Base-by-base conservation (phyloP, 129 eudicot species). In the Dittrichia graveolens region DNA sequence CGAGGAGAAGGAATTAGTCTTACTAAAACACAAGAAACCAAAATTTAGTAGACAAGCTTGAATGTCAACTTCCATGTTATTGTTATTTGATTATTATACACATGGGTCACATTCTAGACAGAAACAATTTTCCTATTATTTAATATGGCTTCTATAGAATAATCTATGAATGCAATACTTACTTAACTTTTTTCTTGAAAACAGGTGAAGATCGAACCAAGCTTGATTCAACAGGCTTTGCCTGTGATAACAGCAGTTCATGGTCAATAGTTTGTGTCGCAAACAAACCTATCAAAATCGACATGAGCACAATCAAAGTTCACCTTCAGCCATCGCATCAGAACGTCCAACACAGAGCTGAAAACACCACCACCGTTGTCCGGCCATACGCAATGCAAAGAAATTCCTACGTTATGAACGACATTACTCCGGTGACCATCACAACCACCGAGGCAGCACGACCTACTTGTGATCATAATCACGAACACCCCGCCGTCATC, bases 401-500 rank as follows among this genome's bases (percentile, higher is more conserved):
- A 72, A 84, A 56, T 19, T 75, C 82, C 46, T 45, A 58, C 58
- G 84, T 75, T 0, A 73, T 86, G 73, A 52, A 78, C 18, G 75
- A 42, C 34, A 85, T 87, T 5, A 72, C 82, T 8, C 83, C 88
- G 3, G 82, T 81, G 5, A 65, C 55, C 11, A 79, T 72, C 73
- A 61, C 77, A 13, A 61, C 46, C 38, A n/a, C 40, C 43, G 48
- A 15, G 41, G 68, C 75, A 44, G 16, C 82, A 31, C 65, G 42
- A 3, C 75, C 80, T 42, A 19, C 61, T 5, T 89, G 92, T 49
- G 63, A 78, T 11, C 79, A 74, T 53, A 54, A 13, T 55, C 92
- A 89, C 72, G 49, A 80, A 4, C 78, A 75, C 50, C 92, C 92
- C 10, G 96, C 88, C 53, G 72, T 89, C 5, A 45, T 89, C 56